Base-by-base conservation (phyloP, 1,284 basidiomycete species). In the Melampsora occidentalis region DNA sequence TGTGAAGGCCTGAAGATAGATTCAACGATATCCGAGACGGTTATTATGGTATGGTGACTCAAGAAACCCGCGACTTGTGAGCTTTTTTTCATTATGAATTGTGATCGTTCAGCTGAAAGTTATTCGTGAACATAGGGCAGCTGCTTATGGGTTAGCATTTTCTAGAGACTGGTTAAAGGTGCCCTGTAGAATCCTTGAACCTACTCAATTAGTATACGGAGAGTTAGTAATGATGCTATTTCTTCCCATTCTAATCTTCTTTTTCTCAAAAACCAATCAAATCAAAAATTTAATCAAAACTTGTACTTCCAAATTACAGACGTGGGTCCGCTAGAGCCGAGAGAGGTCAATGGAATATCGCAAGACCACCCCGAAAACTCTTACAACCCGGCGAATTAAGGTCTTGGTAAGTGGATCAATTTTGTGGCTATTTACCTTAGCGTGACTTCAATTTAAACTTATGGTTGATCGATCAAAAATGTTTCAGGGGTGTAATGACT, bases 321-420 rank as follows among this genome's bases (percentile, higher is more conserved):
- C 5, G 18, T 14, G 25, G 57, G 5, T 49, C 57, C 2, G 35
- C 20, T n/a, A 65, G 35, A 16, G 71, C 65, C 10, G 31, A 62
- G 22, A 39, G 53, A 18, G 71, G 71, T 12, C 71, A 72, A 57
- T 72, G 71, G 71, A 72, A 72, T 33, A 72, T 72, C 16, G 61
- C 71, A 7, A 64, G 65, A 51, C 61, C 61, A 5, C 35, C 35
- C 22, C 35, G 64, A 9, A 31, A 57, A 18, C 22, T 72, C 14
- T 33, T 72, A 16, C 33, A 5, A 5, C 25, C 71, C 3, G 51
- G 57, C 7, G 42, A 31, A 14, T 35, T 72, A 46, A 72, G 53
- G 25, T 72, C 71, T 16, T 72, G 71, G 71, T 72, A 2, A 20
- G 71, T 66, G 1, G 2, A 59, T 49, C 59, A 4, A 28, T 20